phyloP scores from a whole-genome alignment of 352 stramenopile species.

The Poterioochromonas sp. region DNA sequence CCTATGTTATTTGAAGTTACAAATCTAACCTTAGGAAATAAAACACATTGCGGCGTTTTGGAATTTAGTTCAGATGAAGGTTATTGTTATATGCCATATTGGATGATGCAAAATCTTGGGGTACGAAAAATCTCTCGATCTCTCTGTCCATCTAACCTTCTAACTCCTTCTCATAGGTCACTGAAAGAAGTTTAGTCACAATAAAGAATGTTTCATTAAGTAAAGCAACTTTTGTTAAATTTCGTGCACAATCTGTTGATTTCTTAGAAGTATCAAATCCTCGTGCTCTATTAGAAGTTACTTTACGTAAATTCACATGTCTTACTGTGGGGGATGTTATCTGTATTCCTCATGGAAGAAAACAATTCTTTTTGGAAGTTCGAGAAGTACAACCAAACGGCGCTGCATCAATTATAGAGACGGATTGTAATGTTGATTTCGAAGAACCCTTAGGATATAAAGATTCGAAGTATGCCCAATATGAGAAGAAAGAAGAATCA shows the following conservation, averaged over 20 bases:
- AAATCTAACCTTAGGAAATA: constrained; percentile 60
- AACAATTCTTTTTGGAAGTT: constrained; percentile 96
- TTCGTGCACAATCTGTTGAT: constrained; percentile 93
- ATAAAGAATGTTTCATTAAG: constrained; percentile 88
- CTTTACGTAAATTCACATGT: constrained; percentile 79
- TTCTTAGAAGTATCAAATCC: constrained; percentile 98
- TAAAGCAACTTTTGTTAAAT: constrained; percentile 96
- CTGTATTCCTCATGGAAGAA: constrained; percentile 95
- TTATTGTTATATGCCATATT: constrained; percentile 97
- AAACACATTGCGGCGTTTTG: constrained; percentile 91
- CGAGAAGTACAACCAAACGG: constrained; percentile 84
- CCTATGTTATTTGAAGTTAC: constrained; percentile 97
- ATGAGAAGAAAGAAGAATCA: neutral
- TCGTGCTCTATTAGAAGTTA: constrained; percentile 82
- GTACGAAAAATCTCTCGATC: constrained; percentile 56
- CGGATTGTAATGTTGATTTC: constrained; percentile 98
- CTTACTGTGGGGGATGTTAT: constrained; percentile 96
- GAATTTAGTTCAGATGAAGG: constrained; percentile 97
- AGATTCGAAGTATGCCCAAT: constrained; percentile 39
- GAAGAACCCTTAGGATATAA: constrained; percentile 81
- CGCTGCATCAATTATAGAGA: constrained; percentile 98
- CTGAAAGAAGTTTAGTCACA: constrained; percentile 79
- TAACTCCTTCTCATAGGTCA: constrained; percentile 2
- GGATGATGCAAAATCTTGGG: constrained; percentile 99
- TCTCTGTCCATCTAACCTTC: neutral